Evolutionary conservation across 441 rosid genomes (phyloP), one percentile per base, ranked within the genome.

Genomic region (Breynia disticha): DNA sequence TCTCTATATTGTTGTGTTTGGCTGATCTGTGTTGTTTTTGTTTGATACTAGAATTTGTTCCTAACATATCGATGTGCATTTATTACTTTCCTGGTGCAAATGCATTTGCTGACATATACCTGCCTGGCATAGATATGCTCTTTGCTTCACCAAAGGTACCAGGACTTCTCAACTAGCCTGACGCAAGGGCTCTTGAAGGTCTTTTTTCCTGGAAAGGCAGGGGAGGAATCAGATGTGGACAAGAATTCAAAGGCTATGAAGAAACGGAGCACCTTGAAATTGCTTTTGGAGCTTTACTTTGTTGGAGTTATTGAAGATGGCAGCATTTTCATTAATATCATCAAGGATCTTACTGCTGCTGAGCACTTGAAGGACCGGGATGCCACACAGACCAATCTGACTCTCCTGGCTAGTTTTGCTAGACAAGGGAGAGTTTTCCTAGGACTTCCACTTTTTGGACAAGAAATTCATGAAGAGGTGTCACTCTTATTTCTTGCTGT

Each of bases 341-440:
- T 87, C n/a, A 94, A 87, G 79, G 99, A 94, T 74, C 90, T 90
- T 71, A 79, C 91, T 44, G 78, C 82, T 71, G 41, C 57, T 51
- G 99, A 94, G 66, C 84, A 85, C 66, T 67, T 90, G 66, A 94
- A 82, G 74, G 99, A 94, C 68, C 78, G 94, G 50, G 99, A 90
- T 79, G 62, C 86, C 45, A 90, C 97, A 63, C 99, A 81, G 57
- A 77, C 95, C 57, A 94, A 94, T 75, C 71, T 94, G 69, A 86
- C 97, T 55, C 94, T 94, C 58, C 94, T 94, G 60, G 86, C 90
- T 60, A 79, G 95, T 78, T 94, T 94, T 79, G 96, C 96, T 73
- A 79, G 97, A 45, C 99, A 94, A 87, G 97, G 88, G 51, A 81
- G 96, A 75, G 70, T 83, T 50, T 85, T 94, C 68, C 64, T 87